Conservation (phyloP, 2,329 filamentous ascomycete genomes). For the Colletotrichum sansevieriae region DNA sequence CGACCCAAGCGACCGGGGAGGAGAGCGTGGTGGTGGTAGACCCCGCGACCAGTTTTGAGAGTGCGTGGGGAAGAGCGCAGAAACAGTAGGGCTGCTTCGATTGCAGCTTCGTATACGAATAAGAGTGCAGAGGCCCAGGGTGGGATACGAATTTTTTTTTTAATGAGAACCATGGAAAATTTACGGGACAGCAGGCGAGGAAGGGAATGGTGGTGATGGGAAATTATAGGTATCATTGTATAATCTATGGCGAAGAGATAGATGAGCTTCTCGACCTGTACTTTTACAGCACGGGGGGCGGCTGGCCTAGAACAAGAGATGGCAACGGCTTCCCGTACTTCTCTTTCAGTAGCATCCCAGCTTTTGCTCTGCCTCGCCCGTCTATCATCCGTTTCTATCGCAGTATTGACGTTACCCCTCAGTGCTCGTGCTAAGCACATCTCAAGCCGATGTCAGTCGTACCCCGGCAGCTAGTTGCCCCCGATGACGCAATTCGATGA, state of each 20-base stretch:
- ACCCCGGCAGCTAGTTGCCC: not conserved
- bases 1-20: slow-evolving; percentile 50
- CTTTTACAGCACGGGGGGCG: slow-evolving; percentile 11
- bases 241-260: slow-evolving; percentile 39
- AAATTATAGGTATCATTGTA: slow-evolving; percentile 39
- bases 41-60: slow-evolving; percentile 69
- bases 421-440: not conserved
- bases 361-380: not conserved
- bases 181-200: not conserved
- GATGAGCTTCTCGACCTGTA: slow-evolving; percentile 37
- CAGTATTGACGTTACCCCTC: not conserved
- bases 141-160: slow-evolving; percentile 9
- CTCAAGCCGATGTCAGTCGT: not conserved
- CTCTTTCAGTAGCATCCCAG: slow-evolving; percentile 9
- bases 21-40: slow-evolving; percentile 69
- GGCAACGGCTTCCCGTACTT: slow-evolving; percentile 8
- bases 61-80: slow-evolving; percentile 76
- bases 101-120: not conserved
- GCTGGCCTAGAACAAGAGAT: slow-evolving; percentile 16
- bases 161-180: slow-evolving; percentile 31
- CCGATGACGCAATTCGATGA: not conserved
- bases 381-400: not conserved
- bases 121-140: too few species aligned
- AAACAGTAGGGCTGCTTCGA: slow-evolving; percentile 31
- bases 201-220: not conserved